Conservation (phyloP, 1,139 yeast genomes). For the Suhomyces chickasaworum region DNA sequence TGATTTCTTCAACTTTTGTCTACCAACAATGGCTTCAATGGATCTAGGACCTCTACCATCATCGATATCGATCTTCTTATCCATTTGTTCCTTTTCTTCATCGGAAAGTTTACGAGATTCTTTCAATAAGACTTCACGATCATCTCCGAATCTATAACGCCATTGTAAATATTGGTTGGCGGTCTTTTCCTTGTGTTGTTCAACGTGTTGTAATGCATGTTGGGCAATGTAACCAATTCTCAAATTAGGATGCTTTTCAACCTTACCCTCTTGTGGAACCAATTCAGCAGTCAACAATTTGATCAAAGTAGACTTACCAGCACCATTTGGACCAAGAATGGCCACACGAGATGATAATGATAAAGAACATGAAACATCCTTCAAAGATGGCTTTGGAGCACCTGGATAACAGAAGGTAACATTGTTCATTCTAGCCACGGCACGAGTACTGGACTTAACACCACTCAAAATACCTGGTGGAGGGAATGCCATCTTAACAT, state of each 20-base stretch:
- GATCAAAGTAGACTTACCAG: conserved; percentile 95
- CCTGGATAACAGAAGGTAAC: conserved; percentile 93
- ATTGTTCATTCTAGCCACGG: conserved; percentile 87
- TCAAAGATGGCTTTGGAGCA: conserved; percentile 78
- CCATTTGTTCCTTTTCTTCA: conserved; percentile 81
- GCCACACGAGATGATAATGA: conserved; percentile 95
- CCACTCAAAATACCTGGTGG: conserved; percentile 97
- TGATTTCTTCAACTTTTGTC: conserved; percentile 93
- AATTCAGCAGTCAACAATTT: conserved; percentile 91
- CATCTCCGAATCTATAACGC: conserved; percentile 98
- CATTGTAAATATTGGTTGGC: conserved; percentile 97
- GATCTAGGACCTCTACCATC: conserved; percentile 91
- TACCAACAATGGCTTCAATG: conserved; percentile 92
- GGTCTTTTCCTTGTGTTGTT: conserved; percentile 94
- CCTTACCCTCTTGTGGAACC: conserved; percentile 82
- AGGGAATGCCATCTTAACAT: conserved; percentile 97
- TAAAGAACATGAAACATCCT: conserved; percentile 80
- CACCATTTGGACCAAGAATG: conserved; percentile 96
- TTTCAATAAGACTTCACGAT: conserved; percentile 91
- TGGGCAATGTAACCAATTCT: conserved; percentile 99
- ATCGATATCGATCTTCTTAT: conserved; percentile 71
- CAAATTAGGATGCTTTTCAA: conserved; percentile 96
- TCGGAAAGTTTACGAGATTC: conserved; percentile 87
- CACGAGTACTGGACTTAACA: conserved; percentile 90
- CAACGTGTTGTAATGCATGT: conserved; percentile 96